Base-by-base conservation (phyloP, 208 protist genomes). In the Crithidia sp. region DNA sequence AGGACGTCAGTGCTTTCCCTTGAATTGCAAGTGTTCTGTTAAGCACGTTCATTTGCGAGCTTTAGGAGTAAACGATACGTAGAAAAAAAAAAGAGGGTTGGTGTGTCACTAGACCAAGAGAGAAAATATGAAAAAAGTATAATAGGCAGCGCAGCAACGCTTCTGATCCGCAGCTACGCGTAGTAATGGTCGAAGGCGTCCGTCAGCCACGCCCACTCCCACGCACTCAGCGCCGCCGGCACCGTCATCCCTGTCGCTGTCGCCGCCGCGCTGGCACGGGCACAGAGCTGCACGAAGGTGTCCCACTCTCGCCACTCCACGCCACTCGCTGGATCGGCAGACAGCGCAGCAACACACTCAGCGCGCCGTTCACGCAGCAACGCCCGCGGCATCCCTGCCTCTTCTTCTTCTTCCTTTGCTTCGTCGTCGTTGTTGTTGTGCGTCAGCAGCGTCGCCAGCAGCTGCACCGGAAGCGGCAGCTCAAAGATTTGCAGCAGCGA, bases 401-500 rank as follows among this genome's bases (percentile, higher is more conserved):
- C 36, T 44, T 55, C 52, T 7, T 37, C 39, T 12, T 8, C 43
- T 10, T 17, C 49, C 45, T 43, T 17, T 4, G 39, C 53, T 2
- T 13, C 45, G 28, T 28, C 28, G 28, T 28, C 28, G 28, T 28
- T 28, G 28, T 28, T 28, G 28, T 28, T 28, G 28, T 28, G 28
- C 28, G 52, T 49, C 63, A 69, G 53, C 5, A 52, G 16, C 53
- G 47, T 59, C 37, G 71, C 69, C 19, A 82, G 62, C 43, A 84
- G 79, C 40, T 87, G 54, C 17, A 92, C 79, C 44, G 84, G 83
- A 61, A 81, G 36, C 3, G 86, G 89, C 41, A 94, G 67, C 16
- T 88, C 78, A 74, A 94, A 94, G 12, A 88, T 43, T 17, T 88
- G 77, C 12, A 67, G 19, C 41, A 94, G 36, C 10, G 86, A 76